phyloP scores from a whole-genome alignment of 306 rosid genomes.

The Mucuna pruriens region DNA sequence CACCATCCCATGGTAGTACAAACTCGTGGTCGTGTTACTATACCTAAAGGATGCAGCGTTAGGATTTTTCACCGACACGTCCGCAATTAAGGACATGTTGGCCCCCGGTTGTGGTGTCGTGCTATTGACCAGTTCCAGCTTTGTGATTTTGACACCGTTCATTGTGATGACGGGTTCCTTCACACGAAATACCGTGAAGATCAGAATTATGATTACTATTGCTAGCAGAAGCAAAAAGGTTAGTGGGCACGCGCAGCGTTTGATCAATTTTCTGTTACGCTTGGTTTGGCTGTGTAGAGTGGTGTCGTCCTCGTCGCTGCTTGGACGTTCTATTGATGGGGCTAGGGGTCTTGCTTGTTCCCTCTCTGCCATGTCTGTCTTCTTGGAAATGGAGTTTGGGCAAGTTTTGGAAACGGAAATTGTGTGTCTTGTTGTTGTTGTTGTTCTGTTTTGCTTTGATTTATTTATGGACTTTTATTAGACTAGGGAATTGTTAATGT shows the following conservation, averaged over 20 bases:
- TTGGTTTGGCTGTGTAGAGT: not conserved
- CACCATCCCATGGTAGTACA: slow-evolving; percentile 47
- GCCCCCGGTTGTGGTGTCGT: slow-evolving; percentile 38
- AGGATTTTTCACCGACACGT: slow-evolving; percentile 65
- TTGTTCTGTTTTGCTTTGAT: not conserved
- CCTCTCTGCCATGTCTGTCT: slow-evolving; percentile 46
- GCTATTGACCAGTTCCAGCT: slow-evolving; percentile 44
- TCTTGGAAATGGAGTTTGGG: not conserved
- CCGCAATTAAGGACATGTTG: slow-evolving; percentile 56
- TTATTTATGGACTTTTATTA: not conserved
- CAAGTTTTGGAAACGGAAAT: not conserved
- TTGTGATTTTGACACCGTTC: slow-evolving; percentile 52
- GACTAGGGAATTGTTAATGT: not conserved
- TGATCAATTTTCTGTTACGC: slow-evolving; percentile 40
- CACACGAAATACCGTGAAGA: slow-evolving; percentile 57
- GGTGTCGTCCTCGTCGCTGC: slow-evolving; percentile 33
- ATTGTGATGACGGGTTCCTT: slow-evolving; percentile 58
- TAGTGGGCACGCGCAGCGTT: slow-evolving; percentile 43
- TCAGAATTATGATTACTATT: slow-evolving; percentile 40
- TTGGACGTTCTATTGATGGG: slow-evolving; percentile 22
- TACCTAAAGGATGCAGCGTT: slow-evolving; percentile 64
- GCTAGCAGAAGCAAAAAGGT: slow-evolving; percentile 32
- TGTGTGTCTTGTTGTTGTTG: not conserved
- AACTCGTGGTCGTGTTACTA: slow-evolving; percentile 60
- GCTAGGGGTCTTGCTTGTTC: slow-evolving; percentile 63